A percentile compares a stretch with the other conserved stretches of the same genome.
phyloP scores from a whole-genome alignment of 371 early-diverging fungal species.

The Mucor piriformis region DNA sequence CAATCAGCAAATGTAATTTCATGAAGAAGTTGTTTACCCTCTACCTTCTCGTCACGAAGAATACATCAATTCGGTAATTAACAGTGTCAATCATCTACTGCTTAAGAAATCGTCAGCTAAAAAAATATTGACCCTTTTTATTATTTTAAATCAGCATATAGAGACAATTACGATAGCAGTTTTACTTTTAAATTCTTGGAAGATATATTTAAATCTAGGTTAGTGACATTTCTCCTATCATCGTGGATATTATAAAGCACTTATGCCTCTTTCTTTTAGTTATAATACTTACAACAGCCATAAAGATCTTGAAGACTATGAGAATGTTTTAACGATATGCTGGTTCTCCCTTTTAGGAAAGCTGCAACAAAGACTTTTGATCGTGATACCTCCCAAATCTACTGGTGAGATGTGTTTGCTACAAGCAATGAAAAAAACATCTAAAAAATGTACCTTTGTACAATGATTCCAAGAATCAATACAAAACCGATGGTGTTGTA shows the following conservation, averaged over 20 bases:
- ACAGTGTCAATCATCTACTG: not conserved
- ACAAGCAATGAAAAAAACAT: constrained; percentile 3
- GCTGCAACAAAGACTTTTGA: not conserved
- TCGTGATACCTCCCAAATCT: not conserved
- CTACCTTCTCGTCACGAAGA: not conserved
- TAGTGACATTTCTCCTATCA: constrained; percentile 1
- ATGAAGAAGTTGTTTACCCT: not conserved
- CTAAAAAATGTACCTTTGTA: not conserved
- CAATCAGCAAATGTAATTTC: not conserved
- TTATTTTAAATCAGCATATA: no score
- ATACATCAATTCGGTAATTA: constrained; percentile 1
- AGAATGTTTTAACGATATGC: constrained; percentile 5
- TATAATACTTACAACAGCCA: not conserved
- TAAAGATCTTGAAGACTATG: constrained; percentile 5
- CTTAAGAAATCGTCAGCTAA: no score
- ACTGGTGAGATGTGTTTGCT: not conserved
- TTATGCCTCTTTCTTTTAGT: constrained; percentile 1
- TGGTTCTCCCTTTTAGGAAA: constrained; percentile 3
- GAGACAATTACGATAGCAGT: not conserved
- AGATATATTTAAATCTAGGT: not conserved
- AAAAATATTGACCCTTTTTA: no score
- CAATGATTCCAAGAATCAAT: not conserved
- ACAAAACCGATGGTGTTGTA: constrained; percentile 8
- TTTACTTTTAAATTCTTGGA: constrained; percentile 2
- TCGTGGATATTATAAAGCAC: constrained; percentile 4